Base-by-base conservation (phyloP, 257 asterid genomes). In the Jaltomata sinuosa region DNA sequence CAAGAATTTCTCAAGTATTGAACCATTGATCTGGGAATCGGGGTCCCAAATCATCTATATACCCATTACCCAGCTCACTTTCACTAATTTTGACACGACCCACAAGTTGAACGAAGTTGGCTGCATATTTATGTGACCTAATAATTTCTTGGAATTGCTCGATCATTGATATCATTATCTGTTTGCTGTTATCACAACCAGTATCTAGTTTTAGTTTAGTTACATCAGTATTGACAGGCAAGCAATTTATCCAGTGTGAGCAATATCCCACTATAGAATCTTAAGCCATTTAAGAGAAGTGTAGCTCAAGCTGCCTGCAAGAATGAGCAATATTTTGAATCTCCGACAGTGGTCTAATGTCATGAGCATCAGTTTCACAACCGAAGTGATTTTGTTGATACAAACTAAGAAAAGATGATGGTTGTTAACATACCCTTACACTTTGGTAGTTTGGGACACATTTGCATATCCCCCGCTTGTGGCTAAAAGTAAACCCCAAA, bases 301-400 rank as follows among this genome's bases (percentile, higher is more conserved):
- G 98, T 93, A 83, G 94, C 89, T 82, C 93, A 87, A 86, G 94
- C 98, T 86, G 90, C 98, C 98, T 97, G 93, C 42, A 82, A 49
- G 36, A 74, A 42, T 53, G 25, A 47, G 81, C 40, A 76, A 76
- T 76, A 25, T 45, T 74, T 72, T 42, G 59, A 45, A 45, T 76
- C 59, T 47, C 36, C 42, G 8, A 47, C 55, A 8, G 61, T 76
- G 40, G 61, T 76, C 61, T 76, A 76, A 8, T 45, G 61, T 25
- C n/a, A 27, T 76, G 40, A 45, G 25, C 81, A 47, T 47, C 80
- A 47, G 81, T 27, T 76, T 45, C 71, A 15, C 59, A 76, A 8
- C 61, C 10, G 25, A 27, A 49, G 61, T 76, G 38, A 76, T 76
- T 29, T 76, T 71, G 53, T 71, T 76, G 81, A 25, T 47, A 27